phyloP scores from a whole-genome alignment of 148 eudicot species.

The Rhododendron ferrugineum region DNA sequence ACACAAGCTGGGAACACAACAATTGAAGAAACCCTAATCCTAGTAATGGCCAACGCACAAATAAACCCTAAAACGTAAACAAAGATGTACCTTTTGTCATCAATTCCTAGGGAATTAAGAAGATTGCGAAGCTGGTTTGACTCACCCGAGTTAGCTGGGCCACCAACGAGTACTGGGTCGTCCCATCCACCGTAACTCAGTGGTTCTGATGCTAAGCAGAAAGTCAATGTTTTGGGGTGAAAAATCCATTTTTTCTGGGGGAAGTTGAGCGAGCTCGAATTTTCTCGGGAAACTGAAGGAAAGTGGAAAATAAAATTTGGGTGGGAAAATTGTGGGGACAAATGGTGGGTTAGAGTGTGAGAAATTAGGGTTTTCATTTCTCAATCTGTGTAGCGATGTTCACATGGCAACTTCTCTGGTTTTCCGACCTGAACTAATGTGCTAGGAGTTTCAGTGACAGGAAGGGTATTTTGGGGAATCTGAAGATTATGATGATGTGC shows the following conservation, averaged over 20 bases:
- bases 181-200: constrained; percentile 70
- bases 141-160: constrained; percentile 46
- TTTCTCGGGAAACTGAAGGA: constrained; percentile 15
- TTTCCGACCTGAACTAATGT: background rate
- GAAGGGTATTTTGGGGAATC: background rate
- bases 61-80: constrained; percentile 73
- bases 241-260: constrained; percentile 17
- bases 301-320: constrained; percentile 18
- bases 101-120: constrained; percentile 50
- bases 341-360: constrained; percentile 10
- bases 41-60: constrained; percentile 84
- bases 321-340: constrained; percentile 12
- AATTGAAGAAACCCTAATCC: constrained; percentile 80
- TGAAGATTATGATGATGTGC: background rate
- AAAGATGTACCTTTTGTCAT: constrained; percentile 61
- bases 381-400: background rate
- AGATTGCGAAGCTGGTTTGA: constrained; percentile 46
- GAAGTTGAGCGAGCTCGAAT: constrained; percentile 16
- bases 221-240: constrained; percentile 18
- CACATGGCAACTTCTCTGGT: background rate
- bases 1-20: constrained; percentile 72
- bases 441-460: background rate
- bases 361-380: constrained; percentile 49
- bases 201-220: constrained; percentile 27
- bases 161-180: constrained; percentile 32